Conservation (phyloP, 202 grass and related monocot species). For the Cymbopogon flexuosus region DNA sequence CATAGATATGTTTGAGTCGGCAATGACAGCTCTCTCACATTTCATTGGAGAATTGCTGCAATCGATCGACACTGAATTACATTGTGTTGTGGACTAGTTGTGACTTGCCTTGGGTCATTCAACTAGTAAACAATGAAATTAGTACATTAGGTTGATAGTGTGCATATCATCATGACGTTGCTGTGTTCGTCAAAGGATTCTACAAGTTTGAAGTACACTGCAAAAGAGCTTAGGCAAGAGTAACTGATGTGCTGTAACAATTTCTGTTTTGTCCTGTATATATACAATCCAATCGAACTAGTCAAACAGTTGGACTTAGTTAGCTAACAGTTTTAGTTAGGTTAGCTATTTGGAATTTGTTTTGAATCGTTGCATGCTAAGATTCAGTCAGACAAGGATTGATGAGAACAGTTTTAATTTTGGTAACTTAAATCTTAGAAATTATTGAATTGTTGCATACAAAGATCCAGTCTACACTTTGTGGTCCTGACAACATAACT, state of each 20-base stretch:
- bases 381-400: not conserved
- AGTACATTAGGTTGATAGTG: not conserved
- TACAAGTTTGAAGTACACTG: conserved; percentile 6
- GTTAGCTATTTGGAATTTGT: not conserved
- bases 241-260: conserved; percentile 7
- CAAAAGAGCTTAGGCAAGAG: conserved; percentile 19
- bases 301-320: conserved; percentile 3
- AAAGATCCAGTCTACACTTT: not conserved
- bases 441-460: not conserved
- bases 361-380: not conserved
- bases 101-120: not conserved
- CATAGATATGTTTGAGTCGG: no score
- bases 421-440: not conserved
- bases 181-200: conserved; percentile 17
- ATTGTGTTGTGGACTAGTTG: not conserved
- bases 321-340: not conserved
- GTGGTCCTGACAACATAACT: not conserved
- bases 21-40: not conserved
- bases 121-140: not conserved
- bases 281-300: not conserved
- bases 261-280: not conserved
- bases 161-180: not conserved
- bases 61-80: not conserved
- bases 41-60: no score
- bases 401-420: not conserved